Evolutionary conservation across 208 protist genomes (phyloP), one percentile per base, ranked within the genome.

Genomic region (Leishmania braziliensis): DNA sequence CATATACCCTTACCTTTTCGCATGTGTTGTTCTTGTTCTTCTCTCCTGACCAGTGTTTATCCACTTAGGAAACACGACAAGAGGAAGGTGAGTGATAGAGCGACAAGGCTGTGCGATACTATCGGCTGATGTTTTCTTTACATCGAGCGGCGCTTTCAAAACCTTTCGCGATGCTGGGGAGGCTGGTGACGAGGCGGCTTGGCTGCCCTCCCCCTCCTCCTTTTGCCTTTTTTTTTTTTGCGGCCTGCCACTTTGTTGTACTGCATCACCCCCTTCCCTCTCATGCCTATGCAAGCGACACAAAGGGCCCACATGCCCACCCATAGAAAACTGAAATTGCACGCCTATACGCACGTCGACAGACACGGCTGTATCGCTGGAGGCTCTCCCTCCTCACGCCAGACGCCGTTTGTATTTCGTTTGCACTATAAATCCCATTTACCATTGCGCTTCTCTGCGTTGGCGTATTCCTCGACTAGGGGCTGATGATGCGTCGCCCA

Each of bases 401-500:
- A 46, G 6, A 46, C 39, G 23, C 39, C n/a, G 46, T 48, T 51
- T 46, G 12, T 62, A 8, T 62, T 12, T 62, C 0, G 23, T 6
- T 62, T 62, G 23, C 23, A 62, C 56, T 62, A 16, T 16, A 26
- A 10, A 46, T 54, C 69, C 33, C 33, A 48, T 36, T 51, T 33
- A 51, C 33, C 39, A 26, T 73, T 20, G 46, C 9, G 4, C n/a
- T 18, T 26, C 10, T 8, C 10, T 14, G 43, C 46, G 46, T 54
- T 36, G 46, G 26, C 23, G 69, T 51, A 9, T 43, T 71, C 23
- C 20, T 18, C 2, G 39, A 10, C 18, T 5, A 71, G 16, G 20
- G 36, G 16, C n/a, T 50, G 33, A 4, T 50, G 29, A 63, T 88
- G 76, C 70, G 48, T 58, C 81, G 81, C 4, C 71, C 81, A 23